Evolutionary conservation across 2,329 filamentous ascomycete genomes (phyloP), one percentile per base, ranked within the genome.

Genomic region (Pleomassaria siparia): DNA sequence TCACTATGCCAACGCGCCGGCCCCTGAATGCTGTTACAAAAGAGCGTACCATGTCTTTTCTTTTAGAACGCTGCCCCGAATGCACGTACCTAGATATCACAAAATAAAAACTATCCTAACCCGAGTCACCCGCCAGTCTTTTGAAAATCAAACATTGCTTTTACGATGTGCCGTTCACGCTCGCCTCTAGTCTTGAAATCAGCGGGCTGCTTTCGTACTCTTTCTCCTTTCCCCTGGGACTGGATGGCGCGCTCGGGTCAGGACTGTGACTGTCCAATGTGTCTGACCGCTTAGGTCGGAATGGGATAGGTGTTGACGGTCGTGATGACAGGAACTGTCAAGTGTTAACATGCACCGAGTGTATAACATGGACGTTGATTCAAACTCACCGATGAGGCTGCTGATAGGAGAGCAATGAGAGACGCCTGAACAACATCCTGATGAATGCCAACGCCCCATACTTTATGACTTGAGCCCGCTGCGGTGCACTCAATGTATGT

Each of bases 391-490:
- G 88, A 92, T 70, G 85, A 89, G 44, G 91, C 91, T 41, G 91
- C 91, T 59, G 86, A 88, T 68, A 96, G 76, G 58, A 96, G 77
- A 48, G 91, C 91, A 68, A 91, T 88, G 64, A 96, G 80, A 70
- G 87, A 91, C 61, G 89, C 91, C 71, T 95, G 89, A 16, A 95
- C 89, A 51, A 95, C 89, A 76, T 96, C 92, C 69, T 92, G 87
- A 69, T 96, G 89, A 59, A 96, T 89, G 26, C 89, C 91, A 6
- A 96, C 87, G 59, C 91, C 91, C 90, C 91, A 96, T 2, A 95
- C 87, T 62, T 83, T 87, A 62, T 89, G 79, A 44, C 80, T 81
- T 53, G 79, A 86, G 39, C 81, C 83, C 3, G 81, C 74, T 16
- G 85, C 80, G 22, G 81, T 91, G 72, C 91, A 96, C 72, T 96